phyloP scores from a whole-genome alignment of 441 rosid species.

The Kokia cookei region DNA sequence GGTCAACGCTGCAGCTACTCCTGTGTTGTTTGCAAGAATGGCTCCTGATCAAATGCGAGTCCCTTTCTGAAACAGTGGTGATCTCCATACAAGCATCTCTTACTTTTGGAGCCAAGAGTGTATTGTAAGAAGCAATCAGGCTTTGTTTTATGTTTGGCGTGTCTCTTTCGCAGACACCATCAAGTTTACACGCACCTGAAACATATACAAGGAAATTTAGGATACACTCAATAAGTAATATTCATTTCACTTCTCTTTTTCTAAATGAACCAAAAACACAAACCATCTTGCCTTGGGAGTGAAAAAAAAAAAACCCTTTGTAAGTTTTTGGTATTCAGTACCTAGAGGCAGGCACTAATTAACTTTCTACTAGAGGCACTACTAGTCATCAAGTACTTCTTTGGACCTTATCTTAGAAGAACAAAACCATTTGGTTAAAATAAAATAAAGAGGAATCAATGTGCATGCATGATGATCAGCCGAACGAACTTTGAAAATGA shows the following conservation, averaged over 20 bases:
- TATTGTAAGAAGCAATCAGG: constrained; percentile 44
- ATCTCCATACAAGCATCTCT: constrained; percentile 42
- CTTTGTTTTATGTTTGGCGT: constrained; percentile 58
- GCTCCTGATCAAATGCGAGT: constrained; percentile 15
- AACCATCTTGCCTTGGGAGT: background rate
- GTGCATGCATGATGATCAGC: background rate
- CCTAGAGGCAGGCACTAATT: background rate
- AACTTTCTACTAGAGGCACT: background rate
- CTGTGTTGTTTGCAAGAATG: constrained; percentile 16
- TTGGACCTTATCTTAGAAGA: background rate
- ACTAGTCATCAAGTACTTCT: background rate
- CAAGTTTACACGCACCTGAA: constrained; percentile 59
- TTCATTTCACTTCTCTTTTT: background rate
- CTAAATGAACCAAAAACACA: background rate
- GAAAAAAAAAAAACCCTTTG: background rate
- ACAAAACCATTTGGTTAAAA: no score
- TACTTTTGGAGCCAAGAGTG: constrained; percentile 53
- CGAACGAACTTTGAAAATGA: background rate
- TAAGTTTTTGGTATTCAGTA: background rate
- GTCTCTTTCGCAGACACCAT: constrained; percentile 52
- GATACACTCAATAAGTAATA: background rate
- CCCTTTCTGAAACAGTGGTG: constrained; percentile 10
- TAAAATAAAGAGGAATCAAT: background rate
- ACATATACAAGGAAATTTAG: background rate
- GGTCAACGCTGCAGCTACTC: constrained; percentile 9